These are phyloP conservation scores for Aspergillus latus DNA, from an alignment of 2,329 filamentous ascomycete genomes.

Conservation along the genomic window DNA sequence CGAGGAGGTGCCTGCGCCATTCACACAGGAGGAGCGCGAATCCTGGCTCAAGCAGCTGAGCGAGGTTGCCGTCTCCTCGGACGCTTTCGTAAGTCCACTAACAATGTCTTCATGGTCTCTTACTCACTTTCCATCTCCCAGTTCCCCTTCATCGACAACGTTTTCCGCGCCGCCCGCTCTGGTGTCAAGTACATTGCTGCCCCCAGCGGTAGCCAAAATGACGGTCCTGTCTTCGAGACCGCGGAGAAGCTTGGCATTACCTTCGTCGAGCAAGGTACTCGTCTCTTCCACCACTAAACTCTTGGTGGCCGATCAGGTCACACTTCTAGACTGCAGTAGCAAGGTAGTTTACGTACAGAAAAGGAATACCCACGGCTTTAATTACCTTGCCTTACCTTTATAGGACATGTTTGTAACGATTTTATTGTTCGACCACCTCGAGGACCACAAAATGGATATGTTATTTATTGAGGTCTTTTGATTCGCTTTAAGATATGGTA, in stretches of 20 bases:
- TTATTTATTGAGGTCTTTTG: no score
- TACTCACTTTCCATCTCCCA: constrained; percentile 9
- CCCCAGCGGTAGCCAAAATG: constrained; percentile 69
- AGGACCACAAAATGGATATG: constrained; percentile 1
- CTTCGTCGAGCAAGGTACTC: constrained; percentile 91
- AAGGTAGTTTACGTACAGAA: not conserved
- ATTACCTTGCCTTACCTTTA: not conserved
- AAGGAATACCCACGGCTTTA: constrained; percentile 8
- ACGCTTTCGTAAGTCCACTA: constrained; percentile 77
- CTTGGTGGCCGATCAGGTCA: not conserved
- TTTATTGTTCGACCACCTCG: constrained; percentile 11
- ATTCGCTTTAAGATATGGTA: no score
- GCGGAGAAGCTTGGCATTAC: constrained; percentile 89
- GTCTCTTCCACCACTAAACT: constrained; percentile 87
- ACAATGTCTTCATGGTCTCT: not conserved
- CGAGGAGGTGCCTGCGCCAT: constrained; percentile 79
- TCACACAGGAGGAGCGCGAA: constrained; percentile 79
- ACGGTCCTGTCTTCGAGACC: constrained; percentile 64
- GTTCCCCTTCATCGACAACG: constrained; percentile 99
- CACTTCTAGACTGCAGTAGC: not conserved
- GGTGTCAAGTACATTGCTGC: constrained; percentile 96
- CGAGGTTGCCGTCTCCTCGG: constrained; percentile 80
- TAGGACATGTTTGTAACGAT: constrained; percentile 5
- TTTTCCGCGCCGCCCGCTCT: constrained; percentile 84
- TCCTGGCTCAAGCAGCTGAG: constrained; percentile 79